Percentiles rank a stretch among this genome's conserved stretches.
Conservation (phyloP, 345 rosid genomes). For the Cardamine resedifolia region DNA sequence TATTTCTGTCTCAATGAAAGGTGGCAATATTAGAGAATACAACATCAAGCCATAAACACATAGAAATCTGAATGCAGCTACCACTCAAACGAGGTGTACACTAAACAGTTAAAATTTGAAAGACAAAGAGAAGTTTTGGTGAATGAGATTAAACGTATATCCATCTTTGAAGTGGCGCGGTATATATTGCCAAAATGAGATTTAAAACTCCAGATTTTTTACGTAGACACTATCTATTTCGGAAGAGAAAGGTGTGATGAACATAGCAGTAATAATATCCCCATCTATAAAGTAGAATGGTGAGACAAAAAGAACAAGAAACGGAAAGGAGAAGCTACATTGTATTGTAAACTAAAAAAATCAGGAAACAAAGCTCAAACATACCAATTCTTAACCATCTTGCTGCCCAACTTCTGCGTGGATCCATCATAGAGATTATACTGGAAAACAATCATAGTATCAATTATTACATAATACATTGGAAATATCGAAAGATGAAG, state of each 20-base stretch:
- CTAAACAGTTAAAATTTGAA: neutral
- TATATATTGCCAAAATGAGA: neutral
- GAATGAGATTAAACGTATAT: neutral
- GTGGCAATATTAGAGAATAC: conserved; percentile 5
- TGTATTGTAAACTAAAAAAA: neutral
- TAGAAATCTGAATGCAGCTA: neutral
- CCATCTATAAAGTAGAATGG: conserved; percentile 7
- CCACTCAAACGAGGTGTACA: neutral
- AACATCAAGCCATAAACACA: conserved; percentile 9
- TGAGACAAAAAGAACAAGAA: neutral
- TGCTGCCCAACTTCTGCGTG: conserved; percentile 88
- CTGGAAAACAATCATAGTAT: conserved; percentile 37
- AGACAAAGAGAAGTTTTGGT: neutral
- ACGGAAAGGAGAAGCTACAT: conserved; percentile 13
- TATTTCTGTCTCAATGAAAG: neutral
- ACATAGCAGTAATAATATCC: neutral
- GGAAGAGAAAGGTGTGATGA: neutral
- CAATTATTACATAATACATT: neutral
- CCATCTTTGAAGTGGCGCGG: neutral
- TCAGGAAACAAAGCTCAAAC: conserved; percentile 16
- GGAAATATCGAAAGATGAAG: neutral
- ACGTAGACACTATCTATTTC: neutral
- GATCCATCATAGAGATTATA: conserved; percentile 94
- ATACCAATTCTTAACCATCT: conserved; percentile 96
- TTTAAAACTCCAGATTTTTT: neutral